A percentile compares a stretch with the other conserved stretches of the same genome.
These are phyloP conservation scores for Cicer arietinum DNA, from an alignment of 306 rosid species.

Conservation along the genomic window DNA sequence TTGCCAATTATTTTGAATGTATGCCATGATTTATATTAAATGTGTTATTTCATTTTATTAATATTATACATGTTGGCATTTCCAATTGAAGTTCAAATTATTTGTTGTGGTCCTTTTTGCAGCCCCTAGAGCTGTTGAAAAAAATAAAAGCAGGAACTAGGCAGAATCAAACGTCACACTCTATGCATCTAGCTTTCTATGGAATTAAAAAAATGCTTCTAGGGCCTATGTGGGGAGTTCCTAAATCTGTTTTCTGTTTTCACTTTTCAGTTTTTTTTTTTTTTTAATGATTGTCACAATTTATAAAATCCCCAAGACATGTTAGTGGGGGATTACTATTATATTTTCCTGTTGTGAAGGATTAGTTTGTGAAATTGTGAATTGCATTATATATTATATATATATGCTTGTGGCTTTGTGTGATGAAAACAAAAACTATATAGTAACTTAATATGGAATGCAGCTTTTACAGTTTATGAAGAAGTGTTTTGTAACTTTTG, in stretches of 20 bases:
- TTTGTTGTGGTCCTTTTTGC: constrained; percentile 41
- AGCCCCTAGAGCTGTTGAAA: constrained; percentile 85
- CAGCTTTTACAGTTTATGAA: constrained; percentile 25
- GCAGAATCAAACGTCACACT: constrained; percentile 15
- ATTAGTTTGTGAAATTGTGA: constrained; percentile 57
- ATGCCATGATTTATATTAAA: too few relatives aligned
- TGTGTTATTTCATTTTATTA: too few relatives aligned
- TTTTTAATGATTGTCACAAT: constrained; percentile 39
- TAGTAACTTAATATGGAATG: constrained; percentile 30
- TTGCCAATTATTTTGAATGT: too few relatives aligned
- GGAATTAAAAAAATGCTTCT: constrained; percentile 38
- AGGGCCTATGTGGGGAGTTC: constrained; percentile 35
- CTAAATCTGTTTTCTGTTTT: constrained; percentile 42
- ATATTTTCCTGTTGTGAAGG: constrained; percentile 47
- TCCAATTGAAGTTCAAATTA: constrained; percentile 14
- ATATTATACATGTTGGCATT: not conserved
- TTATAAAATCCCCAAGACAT: constrained; percentile 44
- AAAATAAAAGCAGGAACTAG: constrained; percentile 68
- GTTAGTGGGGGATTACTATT: constrained; percentile 28
- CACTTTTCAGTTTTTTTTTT: constrained; percentile 3
- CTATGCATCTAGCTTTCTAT: constrained; percentile 48
- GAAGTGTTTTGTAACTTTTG: not conserved
- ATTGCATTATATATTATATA: constrained; percentile 42
- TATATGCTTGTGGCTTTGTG: constrained; percentile 46
- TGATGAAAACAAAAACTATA: constrained; percentile 23